Evolutionary conservation across 345 rosid species (phyloP), one percentile per base, ranked within the genome.

Genomic region (Moringa oleifera): DNA sequence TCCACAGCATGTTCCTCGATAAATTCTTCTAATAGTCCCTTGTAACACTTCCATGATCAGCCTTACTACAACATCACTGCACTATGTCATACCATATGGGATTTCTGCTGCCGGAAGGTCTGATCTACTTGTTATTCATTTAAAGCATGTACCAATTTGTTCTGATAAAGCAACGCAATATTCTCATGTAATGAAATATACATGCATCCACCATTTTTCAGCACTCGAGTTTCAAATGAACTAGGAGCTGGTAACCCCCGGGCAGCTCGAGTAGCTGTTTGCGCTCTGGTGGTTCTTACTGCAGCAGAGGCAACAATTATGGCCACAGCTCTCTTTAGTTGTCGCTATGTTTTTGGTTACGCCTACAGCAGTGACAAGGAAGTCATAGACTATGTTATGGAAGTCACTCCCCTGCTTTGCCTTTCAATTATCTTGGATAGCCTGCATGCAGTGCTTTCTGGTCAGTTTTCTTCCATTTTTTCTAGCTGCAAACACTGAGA

Each of bases 51-150:
- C 62, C 25, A 21, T 60, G 10, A 37, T 62, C 80, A 79, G 85
- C 77, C 71, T 85, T 17, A 76, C 80, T 23, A 72, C 67, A 24
- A 36, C 74, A 2, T 20, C 79, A 24, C 57, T 80, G 51, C 85
- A 79, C 67, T 81, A 49, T 51, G 56, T 60, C 36, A 10, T 85
- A 20, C 77, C 76, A 51, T 73, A 46, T 51, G 90, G 81, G 23
- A 51, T 85, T 49, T 79, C 81, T 65, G 83, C 85, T 51, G 71
- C 81, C 2, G 86, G 80, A 18, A 85, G 91, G 91, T 85, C 18
- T 36, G 70, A 21, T 46, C 68, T 49, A 10, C 65, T 2, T 47
- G 8, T 17, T 12, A 11, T 11, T 2, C 2, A 2, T 11, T 63
- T 11, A 25, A 51, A 3, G 15, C 23, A 2, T 19, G 45, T 58